A percentile compares a stretch with the other conserved stretches of the same genome.
Evolutionary conservation across 805 yeast species (phyloP).

Genomic region (Pachysolen tannophilus): DNA sequence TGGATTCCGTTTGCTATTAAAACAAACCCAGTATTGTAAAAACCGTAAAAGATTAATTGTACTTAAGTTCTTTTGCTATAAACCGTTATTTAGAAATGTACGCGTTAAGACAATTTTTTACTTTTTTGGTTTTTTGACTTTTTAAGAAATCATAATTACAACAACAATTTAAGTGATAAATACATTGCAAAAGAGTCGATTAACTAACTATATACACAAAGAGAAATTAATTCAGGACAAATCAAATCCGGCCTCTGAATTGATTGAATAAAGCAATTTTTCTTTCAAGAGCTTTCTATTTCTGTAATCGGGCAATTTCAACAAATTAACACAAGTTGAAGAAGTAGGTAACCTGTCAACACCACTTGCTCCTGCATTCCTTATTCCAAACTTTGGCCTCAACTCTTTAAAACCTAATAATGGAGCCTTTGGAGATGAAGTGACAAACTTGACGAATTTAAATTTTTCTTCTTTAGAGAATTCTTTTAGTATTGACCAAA

Average conservation of each 20-base stretch:
- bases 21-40: too few relatives aligned
- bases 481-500: conserved; percentile 75
- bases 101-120: too few relatives aligned
- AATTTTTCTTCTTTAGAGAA: conserved; percentile 55
- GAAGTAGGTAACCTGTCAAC: conserved; percentile 74
- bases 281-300: conserved; percentile 46
- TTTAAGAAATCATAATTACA: too few relatives aligned
- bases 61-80: too few relatives aligned
- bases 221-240: conserved; percentile 33
- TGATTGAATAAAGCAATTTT: conserved; percentile 72
- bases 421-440: conserved; percentile 90
- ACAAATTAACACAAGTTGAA: conserved; percentile 83
- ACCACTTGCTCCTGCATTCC: conserved; percentile 49
- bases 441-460: conserved; percentile 75
- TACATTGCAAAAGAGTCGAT: too few relatives aligned
- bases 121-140: too few relatives aligned
- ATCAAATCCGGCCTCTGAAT: conserved; percentile 83
- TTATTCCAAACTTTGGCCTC: conserved; percentile 72
- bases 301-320: conserved; percentile 79
- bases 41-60: too few relatives aligned
- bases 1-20: too few relatives aligned
- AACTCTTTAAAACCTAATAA: conserved; percentile 74
- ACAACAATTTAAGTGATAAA: too few relatives aligned
- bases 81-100: too few relatives aligned
- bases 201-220: too few relatives aligned